Base-by-base conservation (phyloP, 306 rosid genomes). In the Betula pendula region DNA sequence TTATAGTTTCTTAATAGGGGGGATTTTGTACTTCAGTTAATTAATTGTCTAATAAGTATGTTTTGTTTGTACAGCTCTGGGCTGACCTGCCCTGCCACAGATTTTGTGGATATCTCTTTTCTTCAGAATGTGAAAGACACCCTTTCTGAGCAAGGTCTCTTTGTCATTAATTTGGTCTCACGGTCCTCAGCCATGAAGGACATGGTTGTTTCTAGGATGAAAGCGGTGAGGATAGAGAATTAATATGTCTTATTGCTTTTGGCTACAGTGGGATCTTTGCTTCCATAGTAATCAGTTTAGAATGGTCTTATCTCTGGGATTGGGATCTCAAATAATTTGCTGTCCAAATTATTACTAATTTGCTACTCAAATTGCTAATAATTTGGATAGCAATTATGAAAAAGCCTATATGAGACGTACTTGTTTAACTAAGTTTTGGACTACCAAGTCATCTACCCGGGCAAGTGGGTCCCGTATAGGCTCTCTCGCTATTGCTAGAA, bases 51-150 rank as follows among this genome's bases (percentile, higher is more conserved):
- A 69, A 68, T 31, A 38, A 24, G 76, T 13, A 73, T 47, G 55
- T 77, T 35, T 72, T 79, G 48, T 86, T 15, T 19, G 17, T 79
- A 68, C 86, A 94, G 97, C 84, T 89, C 90, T 75, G 97, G 95
- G 70, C 78, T 92, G 91, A 84, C 98, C 71, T 94, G 98, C 79
- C 97, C 98, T 43, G 93, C 98, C 24, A 87, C 88, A 9, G 90
- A 85, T 52, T 94, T 92, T 83, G 82, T 92, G 80, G 95, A 90
- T 2, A 92, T 85, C 51, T 81, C 93, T 27, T 94, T 94, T 85
- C 92, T 94, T 20, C 87, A 77, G 87, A 81, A 84, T 51, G 92
- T 83, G 60, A 94, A 85, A 80, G 84, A 78, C 44, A 84, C 82
- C 58, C 92, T 94, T 75, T 90, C 93, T 16, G 89, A 84, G 68